Base-by-base conservation (phyloP, 2,329 filamentous ascomycete genomes). In the Exophiala phaeomuriformis region DNA sequence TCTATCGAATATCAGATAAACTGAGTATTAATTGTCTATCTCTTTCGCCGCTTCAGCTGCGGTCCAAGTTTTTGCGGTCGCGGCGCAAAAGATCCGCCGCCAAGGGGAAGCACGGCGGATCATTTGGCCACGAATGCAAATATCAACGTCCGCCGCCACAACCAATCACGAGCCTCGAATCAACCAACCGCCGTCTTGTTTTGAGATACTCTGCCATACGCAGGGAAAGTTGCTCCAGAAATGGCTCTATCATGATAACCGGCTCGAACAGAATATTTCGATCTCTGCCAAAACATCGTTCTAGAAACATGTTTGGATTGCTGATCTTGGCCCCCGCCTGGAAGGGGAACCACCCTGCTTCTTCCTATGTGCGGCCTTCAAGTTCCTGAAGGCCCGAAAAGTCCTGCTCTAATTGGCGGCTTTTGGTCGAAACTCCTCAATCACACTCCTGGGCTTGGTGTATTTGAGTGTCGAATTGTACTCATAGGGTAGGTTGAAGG, bases 401-500 rank as follows among this genome's bases (percentile, higher is more conserved):
- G 9, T 5, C 19, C 19, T 19, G 19, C 27, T 42, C 36, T n/a
- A 39, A 42, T 10, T 32, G 5, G 12, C 10, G n/a, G 5, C 35
- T 32, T 32, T 30, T 35, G 47, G 37, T 45, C 49, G 36, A 29
- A 57, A 57, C 44, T 57, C 63, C 10, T 64, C 61, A 45, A 66
- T 66, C 27, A 66, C 65, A 43, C 64, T 65, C 29, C 53, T 52
- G 3, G 60, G 61, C 19, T 57, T 51, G 39, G 58, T 55, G 33
- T 63, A 65, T 36, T 31, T 29, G 19, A 51, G 39, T 8, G 4
- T 30, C 4, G 39, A 36, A 6, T 39, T 52, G 28, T 54, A 51
- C 35, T 51, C 43, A 31, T 56, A 52, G 4, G 53, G 53, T 31
- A 64, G 31, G 8, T 65, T 67, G 62, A 78, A 78, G 4, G 72